Conservation (phyloP, 345 rosid genomes). For the thale cress (Arabidopsis thaliana) region TAIR10.1 NC_003070.9:689001-689500, state of each 20-base stretch:
- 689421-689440: constrained; percentile 23
- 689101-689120: constrained; percentile 94
- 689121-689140: constrained; percentile 98
- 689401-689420: constrained; percentile 68
- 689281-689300: constrained; percentile 98
- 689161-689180: constrained; percentile 42
- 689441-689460: neutral
- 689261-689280: constrained; percentile 99
- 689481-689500: constrained; percentile 1
- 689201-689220: constrained; percentile 2
- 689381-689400: constrained; percentile 99
- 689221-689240: constrained; percentile 7
- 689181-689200: constrained; percentile 20
- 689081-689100: constrained; percentile 98
- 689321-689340: constrained; percentile 95
- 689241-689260: constrained; percentile 88
- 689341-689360: constrained; percentile 92
- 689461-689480: constrained; percentile 17
- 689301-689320: constrained; percentile 90
- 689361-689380: constrained; percentile 96
- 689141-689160: constrained; percentile 97
- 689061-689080: constrained; percentile 99
- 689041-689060: constrained; percentile 93
- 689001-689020: constrained; percentile 2
- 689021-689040: constrained; percentile 59